Percentiles rank a stretch among this genome's conserved stretches.
Evolutionary conservation across 495 filamentous ascomycete species (phyloP).

Genomic region (Neurospora terricola): DNA sequence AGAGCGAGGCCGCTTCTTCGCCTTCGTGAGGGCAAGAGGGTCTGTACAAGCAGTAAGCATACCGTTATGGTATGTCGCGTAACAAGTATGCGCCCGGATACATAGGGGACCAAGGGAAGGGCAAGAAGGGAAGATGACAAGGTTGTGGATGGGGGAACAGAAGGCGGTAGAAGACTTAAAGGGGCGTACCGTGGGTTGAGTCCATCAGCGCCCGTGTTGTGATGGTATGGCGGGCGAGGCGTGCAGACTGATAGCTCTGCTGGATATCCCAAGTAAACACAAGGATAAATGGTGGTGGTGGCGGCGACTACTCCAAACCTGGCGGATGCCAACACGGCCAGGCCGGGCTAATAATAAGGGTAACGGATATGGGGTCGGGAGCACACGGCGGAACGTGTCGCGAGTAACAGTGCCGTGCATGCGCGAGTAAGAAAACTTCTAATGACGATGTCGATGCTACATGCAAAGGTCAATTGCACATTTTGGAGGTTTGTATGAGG

Average conservation of each 20-base stretch:
- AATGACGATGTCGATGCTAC: neutral
- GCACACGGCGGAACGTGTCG: neutral
- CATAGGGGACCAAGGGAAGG: neutral
- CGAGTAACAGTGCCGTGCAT: conserved; percentile 2
- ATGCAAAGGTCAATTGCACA: conserved; percentile 12
- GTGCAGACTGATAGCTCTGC: neutral
- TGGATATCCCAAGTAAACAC: neutral
- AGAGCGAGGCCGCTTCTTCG: conserved; percentile 59
- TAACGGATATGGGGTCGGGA: neutral
- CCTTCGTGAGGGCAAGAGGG: conserved; percentile 22
- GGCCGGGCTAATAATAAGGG: neutral
- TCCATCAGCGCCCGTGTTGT: conserved; percentile 18
- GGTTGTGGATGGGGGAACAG: neutral
- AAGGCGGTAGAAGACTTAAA: neutral
- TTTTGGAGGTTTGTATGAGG: conserved; percentile 7
- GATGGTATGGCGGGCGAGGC: neutral
- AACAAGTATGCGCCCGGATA: neutral
- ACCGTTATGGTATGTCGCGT: neutral
- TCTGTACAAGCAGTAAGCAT: conserved; percentile 17
- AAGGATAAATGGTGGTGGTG: neutral
- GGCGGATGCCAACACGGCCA: neutral
- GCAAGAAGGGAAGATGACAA: neutral
- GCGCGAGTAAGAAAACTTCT: conserved; percentile 1
- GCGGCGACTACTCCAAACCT: conserved; percentile 1
- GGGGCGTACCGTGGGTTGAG: conserved; percentile 22